These are phyloP conservation scores for Beauveria varroae DNA, from an alignment of 2,329 filamentous ascomycete genomes.

Conservation along the genomic window DNA sequence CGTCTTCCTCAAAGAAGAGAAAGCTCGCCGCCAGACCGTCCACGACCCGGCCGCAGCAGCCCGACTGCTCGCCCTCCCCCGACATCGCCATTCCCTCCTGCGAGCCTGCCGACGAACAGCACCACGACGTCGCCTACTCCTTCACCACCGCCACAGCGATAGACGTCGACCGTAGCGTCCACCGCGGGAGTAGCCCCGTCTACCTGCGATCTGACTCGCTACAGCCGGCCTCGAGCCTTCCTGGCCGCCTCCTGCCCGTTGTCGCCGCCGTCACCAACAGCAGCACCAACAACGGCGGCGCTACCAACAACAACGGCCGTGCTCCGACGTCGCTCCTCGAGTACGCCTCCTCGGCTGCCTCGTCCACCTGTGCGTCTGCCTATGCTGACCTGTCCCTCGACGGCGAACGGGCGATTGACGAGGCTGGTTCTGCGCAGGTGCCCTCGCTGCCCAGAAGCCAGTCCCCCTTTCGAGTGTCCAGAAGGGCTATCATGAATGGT, in stretches of 20 bases:
- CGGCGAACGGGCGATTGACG: constrained; percentile 44
- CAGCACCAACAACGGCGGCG: constrained; percentile 1
- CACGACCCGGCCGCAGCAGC: constrained; percentile 31
- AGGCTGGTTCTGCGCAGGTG: constrained; percentile 31
- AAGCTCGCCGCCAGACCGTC: constrained; percentile 50
- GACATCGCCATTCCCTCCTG: constrained; percentile 46
- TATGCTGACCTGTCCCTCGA: constrained; percentile 52
- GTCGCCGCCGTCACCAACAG: constrained; percentile 20
- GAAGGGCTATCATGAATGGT: constrained; percentile 50
- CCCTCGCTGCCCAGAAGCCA: constrained; percentile 34
- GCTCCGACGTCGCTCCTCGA: constrained; percentile 29
- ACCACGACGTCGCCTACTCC: constrained; percentile 42
- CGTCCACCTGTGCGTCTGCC: constrained; percentile 47
- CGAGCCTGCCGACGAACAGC: constrained; percentile 36
- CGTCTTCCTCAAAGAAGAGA: constrained; percentile 68
- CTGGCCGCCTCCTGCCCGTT: constrained; percentile 41
- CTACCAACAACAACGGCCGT: constrained; percentile 14
- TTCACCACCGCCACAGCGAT: constrained; percentile 33
- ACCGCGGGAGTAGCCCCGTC: constrained; percentile 27
- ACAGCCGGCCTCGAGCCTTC: constrained; percentile 42
- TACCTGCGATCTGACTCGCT: constrained; percentile 34
- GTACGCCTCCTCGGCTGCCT: constrained; percentile 47
- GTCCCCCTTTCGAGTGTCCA: constrained; percentile 46
- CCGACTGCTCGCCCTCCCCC: constrained; percentile 22
- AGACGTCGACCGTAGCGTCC: constrained; percentile 2